Conservation (phyloP, 1,284 basidiomycete species). For the Neolentinus lepideus region DNA sequence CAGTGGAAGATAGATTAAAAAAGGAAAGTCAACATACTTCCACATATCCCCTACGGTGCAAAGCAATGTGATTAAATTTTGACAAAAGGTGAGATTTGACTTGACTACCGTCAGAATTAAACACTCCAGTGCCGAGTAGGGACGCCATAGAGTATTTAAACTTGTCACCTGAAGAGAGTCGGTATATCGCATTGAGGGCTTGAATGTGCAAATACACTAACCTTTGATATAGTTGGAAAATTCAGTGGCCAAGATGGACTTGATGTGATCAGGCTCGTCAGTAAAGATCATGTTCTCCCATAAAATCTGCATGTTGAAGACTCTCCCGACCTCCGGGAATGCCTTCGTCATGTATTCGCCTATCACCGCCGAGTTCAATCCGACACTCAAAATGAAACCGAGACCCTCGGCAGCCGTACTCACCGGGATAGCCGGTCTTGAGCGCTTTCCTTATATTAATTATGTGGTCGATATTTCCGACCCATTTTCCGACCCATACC, state of each 20-base stretch:
- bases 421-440: neutral
- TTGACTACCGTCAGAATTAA: constrained; percentile 34
- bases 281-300: constrained; percentile 28
- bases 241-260: constrained; percentile 31
- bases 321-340: neutral
- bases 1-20: neutral
- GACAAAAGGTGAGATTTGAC: neutral
- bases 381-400: neutral
- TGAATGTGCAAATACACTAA: constrained; percentile 7
- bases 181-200: constrained; percentile 12
- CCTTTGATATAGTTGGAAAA: constrained; percentile 38
- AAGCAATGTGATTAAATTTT: neutral
- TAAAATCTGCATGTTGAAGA: constrained; percentile 21
- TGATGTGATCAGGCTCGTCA: constrained; percentile 26
- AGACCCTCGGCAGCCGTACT: neutral
- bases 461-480: neutral
- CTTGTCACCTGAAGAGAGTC: constrained; percentile 17
- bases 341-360: neutral
- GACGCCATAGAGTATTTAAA: constrained; percentile 21
- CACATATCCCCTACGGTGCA: constrained; percentile 27
- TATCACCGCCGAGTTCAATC: neutral
- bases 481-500: neutral
- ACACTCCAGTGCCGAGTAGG: constrained; percentile 37
- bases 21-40: constrained; percentile 21
- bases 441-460: neutral